These are phyloP conservation scores for Chaetomium sp. DNA, from an alignment of 2,329 filamentous ascomycete species.

Conservation along the genomic window DNA sequence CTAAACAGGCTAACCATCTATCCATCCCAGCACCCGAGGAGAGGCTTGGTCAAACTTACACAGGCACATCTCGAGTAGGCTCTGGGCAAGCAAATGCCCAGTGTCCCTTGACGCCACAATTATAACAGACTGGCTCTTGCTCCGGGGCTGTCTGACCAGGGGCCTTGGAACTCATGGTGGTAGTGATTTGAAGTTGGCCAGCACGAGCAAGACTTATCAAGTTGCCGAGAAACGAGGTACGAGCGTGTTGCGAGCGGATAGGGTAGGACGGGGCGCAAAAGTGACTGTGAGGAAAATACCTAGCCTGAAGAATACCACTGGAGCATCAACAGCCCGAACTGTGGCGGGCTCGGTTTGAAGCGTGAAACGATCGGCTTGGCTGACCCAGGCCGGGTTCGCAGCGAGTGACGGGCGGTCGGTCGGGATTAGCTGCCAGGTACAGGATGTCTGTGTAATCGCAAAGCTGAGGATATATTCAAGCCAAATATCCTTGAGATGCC, in stretches of 20 bases:
- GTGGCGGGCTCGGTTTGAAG: not conserved
- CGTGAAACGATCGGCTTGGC: not conserved
- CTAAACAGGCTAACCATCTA: not conserved
- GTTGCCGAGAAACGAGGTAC: not conserved
- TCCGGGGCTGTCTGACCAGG: slow-evolving; percentile 37
- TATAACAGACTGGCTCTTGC: slow-evolving; percentile 52
- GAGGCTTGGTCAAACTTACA: slow-evolving; percentile 47
- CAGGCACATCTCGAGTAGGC: slow-evolving; percentile 50
- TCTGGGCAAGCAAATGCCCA: slow-evolving; percentile 58
- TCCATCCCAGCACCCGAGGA: not conserved
- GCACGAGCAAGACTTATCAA: not conserved
- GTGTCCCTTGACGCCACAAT: slow-evolving; percentile 55
- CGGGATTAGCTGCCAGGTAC: not conserved
- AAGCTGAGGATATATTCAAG: not conserved
- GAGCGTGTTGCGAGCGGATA: not conserved
- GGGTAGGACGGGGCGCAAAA: not conserved
- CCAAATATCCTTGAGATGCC: not conserved
- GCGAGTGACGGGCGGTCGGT: not conserved
- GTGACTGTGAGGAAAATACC: not conserved
- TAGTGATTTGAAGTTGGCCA: not conserved
- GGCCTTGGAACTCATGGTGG: slow-evolving; percentile 31
- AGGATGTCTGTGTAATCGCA: not conserved
- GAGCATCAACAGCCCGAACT: not conserved
- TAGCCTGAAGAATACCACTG: not conserved
- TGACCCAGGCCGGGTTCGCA: not conserved